Conservation (phyloP, 192 early-diverging fungal genomes). For the Allomyces macrogynus region DNA sequence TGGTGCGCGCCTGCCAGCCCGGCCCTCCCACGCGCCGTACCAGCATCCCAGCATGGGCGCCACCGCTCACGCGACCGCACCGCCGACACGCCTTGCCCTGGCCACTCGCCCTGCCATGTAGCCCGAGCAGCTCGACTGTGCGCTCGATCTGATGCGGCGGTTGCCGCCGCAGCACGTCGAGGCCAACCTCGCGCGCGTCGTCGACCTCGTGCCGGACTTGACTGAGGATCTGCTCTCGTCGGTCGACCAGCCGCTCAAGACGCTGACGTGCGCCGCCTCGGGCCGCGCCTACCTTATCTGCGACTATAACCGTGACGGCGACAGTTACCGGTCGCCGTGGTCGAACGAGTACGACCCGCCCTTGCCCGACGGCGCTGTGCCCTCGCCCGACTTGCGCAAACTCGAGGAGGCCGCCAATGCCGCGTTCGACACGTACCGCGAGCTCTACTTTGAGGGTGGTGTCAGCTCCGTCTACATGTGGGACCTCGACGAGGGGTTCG, state of each 20-base stretch:
- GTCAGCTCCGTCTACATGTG: conserved; percentile 94
- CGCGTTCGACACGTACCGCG: conserved; percentile 88
- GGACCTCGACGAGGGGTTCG: conserved; percentile 75
- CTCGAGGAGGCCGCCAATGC: conserved; percentile 84
- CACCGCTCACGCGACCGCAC: too few species aligned
- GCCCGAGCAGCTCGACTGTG: conserved; percentile 54
- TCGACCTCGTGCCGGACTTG: conserved; percentile 63
- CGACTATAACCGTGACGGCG: conserved; percentile 89
- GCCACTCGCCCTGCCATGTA: too few species aligned
- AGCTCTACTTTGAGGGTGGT: conserved; percentile 84
- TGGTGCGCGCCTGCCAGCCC: too few species aligned
- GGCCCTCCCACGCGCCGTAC: too few species aligned
- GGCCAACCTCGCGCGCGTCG: conserved; percentile 62
- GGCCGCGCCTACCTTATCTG: conserved; percentile 74
- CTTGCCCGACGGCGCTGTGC: conserved; percentile 51
- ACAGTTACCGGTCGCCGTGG: conserved; percentile 94
- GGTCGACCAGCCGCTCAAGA: conserved; percentile 81
- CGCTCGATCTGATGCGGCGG: conserved; percentile 92
- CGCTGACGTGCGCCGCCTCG: conserved; percentile 39
- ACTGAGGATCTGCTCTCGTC: conserved; percentile 77
- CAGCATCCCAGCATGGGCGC: too few species aligned
- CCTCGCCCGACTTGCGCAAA: conserved; percentile 60
- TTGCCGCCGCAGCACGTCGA: conserved; percentile 81
- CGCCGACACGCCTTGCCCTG: too few species aligned
- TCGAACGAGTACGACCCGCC: conserved; percentile 85